A percentile compares a stretch with the other conserved stretches of the same genome.
These are phyloP conservation scores for Paracoccidioides lutzii DNA, from an alignment of 2,329 filamentous ascomycete genomes.

Conservation along the genomic window DNA sequence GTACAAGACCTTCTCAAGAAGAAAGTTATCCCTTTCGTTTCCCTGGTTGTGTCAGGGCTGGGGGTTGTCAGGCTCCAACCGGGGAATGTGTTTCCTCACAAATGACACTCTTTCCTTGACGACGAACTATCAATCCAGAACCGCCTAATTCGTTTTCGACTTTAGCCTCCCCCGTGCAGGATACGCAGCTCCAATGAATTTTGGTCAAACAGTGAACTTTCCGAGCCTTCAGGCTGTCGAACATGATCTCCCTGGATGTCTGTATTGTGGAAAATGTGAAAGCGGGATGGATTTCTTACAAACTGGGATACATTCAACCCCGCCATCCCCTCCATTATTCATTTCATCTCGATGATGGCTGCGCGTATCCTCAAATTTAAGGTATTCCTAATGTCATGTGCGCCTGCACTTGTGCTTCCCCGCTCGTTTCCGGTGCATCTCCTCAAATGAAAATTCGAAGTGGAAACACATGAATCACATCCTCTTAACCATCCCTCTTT, in stretches of 20 bases:
- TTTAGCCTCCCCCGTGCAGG: background rate
- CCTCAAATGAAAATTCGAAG: background rate
- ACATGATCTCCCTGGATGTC: background rate
- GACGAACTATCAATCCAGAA: background rate
- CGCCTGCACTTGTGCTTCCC: background rate
- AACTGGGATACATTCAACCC: background rate
- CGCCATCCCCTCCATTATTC: background rate
- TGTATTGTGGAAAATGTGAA: background rate
- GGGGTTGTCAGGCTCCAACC: background rate
- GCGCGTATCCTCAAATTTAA: conserved; percentile 2
- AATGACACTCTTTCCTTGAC: background rate
- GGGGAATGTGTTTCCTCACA: background rate
- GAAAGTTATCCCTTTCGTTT: background rate
- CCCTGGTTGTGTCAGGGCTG: background rate
- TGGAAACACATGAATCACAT: background rate
- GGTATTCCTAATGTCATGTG: conserved; percentile 1
- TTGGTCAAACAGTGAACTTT: background rate
- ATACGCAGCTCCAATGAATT: background rate
- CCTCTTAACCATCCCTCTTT: background rate
- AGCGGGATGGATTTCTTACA: too few species aligned
- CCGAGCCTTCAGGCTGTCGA: background rate
- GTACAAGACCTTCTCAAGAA: background rate
- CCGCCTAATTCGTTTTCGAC: background rate
- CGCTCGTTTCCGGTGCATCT: background rate
- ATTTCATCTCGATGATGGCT: background rate